Percentiles rank a stretch among this genome's conserved stretches.
These are phyloP conservation scores for Pseudogymnoascus verrucosus DNA, from an alignment of 2,329 filamentous ascomycete genomes.

Conservation along the genomic window DNA sequence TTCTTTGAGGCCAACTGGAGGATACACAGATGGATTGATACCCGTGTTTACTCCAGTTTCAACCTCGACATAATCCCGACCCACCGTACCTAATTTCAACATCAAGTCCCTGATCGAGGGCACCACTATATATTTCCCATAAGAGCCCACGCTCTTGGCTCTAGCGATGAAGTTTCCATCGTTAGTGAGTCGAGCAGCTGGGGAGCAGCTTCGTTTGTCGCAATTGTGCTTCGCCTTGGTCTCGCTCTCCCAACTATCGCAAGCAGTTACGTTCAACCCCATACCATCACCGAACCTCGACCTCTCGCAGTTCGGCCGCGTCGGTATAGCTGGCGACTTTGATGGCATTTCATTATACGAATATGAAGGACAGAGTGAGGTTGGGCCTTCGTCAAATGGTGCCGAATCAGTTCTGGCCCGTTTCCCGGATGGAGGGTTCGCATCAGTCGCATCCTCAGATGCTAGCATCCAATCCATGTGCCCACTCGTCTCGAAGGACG, in stretches of 20 bases:
- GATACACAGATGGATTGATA: constrained; percentile 8
- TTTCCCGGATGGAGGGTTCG: constrained; percentile 78
- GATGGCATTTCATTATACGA: constrained; percentile 84
- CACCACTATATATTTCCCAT: constrained; percentile 7
- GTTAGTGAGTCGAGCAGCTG: constrained; percentile 23
- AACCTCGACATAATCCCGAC: background rate
- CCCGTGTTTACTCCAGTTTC: constrained; percentile 6
- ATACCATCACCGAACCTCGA: constrained; percentile 68
- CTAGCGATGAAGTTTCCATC: constrained; percentile 27
- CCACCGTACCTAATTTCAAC: background rate
- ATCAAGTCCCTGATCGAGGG: constrained; percentile 8
- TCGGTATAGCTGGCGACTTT: constrained; percentile 84
- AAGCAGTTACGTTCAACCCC: constrained; percentile 50
- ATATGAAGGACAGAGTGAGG: constrained; percentile 71
- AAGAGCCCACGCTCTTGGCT: constrained; percentile 14
- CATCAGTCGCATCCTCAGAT: constrained; percentile 66
- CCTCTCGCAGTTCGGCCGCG: constrained; percentile 67
- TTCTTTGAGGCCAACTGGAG: background rate
- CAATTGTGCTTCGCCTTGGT: constrained; percentile 34
- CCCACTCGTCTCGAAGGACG: constrained; percentile 59
- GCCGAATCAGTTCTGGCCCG: constrained; percentile 72
- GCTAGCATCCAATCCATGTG: constrained; percentile 87
- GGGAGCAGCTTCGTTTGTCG: constrained; percentile 27
- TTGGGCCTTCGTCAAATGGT: constrained; percentile 61
- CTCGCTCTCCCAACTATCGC: constrained; percentile 33